Conservation (phyloP, 2,329 filamentous ascomycete species). For the Colletotrichum liriopes region DNA sequence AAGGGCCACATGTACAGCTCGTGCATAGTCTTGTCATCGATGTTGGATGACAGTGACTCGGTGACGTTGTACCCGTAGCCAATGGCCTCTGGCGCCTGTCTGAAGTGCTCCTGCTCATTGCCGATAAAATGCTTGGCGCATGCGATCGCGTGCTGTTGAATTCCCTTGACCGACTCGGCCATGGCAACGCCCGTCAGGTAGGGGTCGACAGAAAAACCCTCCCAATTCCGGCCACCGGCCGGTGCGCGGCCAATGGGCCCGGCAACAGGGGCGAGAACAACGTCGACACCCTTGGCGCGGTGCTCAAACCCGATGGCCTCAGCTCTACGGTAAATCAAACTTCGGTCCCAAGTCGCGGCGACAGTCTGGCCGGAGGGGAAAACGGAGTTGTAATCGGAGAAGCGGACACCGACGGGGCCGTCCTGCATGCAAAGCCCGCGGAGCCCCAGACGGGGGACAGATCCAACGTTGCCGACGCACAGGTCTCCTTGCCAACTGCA, state of each 20-base stretch:
- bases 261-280: slow-evolving; percentile 71
- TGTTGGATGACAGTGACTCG: slow-evolving; percentile 72
- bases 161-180: slow-evolving; percentile 81
- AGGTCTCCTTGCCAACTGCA: slow-evolving; percentile 75
- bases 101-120: slow-evolving; percentile 87
- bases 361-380: slow-evolving; percentile 86
- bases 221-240: slow-evolving; percentile 73
- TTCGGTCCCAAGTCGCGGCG: slow-evolving; percentile 86
- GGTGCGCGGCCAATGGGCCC: slow-evolving; percentile 65
- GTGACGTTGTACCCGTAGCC: slow-evolving; percentile 72
- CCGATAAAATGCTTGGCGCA: slow-evolving; percentile 84
- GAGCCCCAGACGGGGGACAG: slow-evolving; percentile 79
- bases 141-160: slow-evolving; percentile 88
- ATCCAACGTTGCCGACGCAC: slow-evolving; percentile 84
- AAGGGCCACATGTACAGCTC: slow-evolving; percentile 87
- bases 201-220: slow-evolving; percentile 79
- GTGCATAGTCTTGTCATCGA: slow-evolving; percentile 82
- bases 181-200: slow-evolving; percentile 82
- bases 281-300: slow-evolving; percentile 82
- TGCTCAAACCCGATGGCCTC: slow-evolving; percentile 72
- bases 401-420: slow-evolving; percentile 84
- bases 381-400: slow-evolving; percentile 84
- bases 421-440: slow-evolving; percentile 89
- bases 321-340: slow-evolving; percentile 72
- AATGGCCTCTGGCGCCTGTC: slow-evolving; percentile 71